Evolutionary conservation across 495 filamentous ascomycete genomes (phyloP).

Genomic region (Aspergillus campestris): DNA sequence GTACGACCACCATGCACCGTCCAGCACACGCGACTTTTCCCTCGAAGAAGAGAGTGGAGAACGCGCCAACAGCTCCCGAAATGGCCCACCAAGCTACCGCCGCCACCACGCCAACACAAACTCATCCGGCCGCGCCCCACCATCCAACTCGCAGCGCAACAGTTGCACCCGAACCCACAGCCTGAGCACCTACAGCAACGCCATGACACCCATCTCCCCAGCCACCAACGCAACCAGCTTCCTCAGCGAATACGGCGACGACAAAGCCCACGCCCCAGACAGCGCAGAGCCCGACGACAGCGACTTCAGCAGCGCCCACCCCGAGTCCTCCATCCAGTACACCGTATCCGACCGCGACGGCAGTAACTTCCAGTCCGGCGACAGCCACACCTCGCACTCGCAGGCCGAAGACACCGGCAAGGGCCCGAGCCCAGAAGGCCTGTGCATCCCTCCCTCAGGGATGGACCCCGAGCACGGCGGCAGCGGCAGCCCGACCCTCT

Average conservation of each 20-base stretch:
- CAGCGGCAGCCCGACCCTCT: conserved; percentile 22
- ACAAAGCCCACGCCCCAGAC: conserved; percentile 27
- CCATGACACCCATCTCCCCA: conserved; percentile 38
- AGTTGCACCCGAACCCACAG: conserved; percentile 39
- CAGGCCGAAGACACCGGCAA: conserved; percentile 22
- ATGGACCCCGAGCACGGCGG: conserved; percentile 14
- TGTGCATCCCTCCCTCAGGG: conserved; percentile 8
- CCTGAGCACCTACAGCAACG: conserved; percentile 36
- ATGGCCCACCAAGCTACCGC: conserved; percentile 14
- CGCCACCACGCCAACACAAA: conserved; percentile 32
- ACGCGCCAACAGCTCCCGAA: conserved; percentile 25
- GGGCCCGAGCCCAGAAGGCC: conserved; percentile 6
- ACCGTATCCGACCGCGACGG: background rate
- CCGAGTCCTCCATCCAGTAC: conserved; percentile 10
- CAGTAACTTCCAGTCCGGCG: conserved; percentile 4
- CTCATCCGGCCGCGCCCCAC: conserved; percentile 30
- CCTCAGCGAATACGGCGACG: conserved; percentile 41
- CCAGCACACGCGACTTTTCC: conserved; percentile 11
- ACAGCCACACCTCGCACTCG: conserved; percentile 9
- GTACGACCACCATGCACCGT: conserved; percentile 3
- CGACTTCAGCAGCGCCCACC: conserved; percentile 4
- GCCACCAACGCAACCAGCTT: conserved; percentile 46
- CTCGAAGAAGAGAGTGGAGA: conserved; percentile 15
- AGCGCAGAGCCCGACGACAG: conserved; percentile 12
- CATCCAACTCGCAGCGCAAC: conserved; percentile 32